A percentile compares a stretch with the other conserved stretches of the same genome.
Conservation (phyloP, 306 rosid species). For the Cucumis sativus region DNA sequence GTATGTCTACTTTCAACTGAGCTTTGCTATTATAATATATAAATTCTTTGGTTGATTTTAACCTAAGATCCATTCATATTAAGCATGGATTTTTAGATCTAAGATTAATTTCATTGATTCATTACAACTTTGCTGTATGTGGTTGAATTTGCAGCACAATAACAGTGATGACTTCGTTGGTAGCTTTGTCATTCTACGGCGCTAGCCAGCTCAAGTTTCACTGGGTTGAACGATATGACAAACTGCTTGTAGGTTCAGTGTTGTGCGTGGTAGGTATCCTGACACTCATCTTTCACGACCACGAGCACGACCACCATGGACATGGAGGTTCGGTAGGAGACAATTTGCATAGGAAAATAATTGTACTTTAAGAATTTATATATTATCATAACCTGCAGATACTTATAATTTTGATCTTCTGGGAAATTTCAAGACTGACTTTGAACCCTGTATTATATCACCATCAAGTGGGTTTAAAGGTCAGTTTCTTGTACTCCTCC, state of each 20-base stretch:
- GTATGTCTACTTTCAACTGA: neutral
- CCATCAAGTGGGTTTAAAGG: neutral
- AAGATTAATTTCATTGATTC: neutral
- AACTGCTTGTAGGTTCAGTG: slow-evolving; percentile 85
- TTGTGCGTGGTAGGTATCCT: slow-evolving; percentile 74
- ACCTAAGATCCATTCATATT: neutral
- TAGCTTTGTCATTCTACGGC: slow-evolving; percentile 88
- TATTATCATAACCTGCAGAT: neutral
- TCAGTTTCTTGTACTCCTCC: neutral
- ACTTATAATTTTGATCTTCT: neutral
- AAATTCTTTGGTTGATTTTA: neutral
- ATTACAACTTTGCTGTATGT: neutral
- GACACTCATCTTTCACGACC: slow-evolving; percentile 68
- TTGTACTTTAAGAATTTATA: slow-evolving; percentile 27
- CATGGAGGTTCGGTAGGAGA: slow-evolving; percentile 33
- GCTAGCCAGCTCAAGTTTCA: slow-evolving; percentile 96
- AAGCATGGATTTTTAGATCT: neutral
- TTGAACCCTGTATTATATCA: neutral
- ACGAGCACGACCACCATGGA: slow-evolving; percentile 43
- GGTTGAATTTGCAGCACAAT: slow-evolving; percentile 64
- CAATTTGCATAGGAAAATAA: slow-evolving; percentile 59
- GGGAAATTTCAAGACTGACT: neutral
- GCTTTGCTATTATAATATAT: neutral
- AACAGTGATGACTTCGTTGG: slow-evolving; percentile 92
- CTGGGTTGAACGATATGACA: slow-evolving; percentile 96